These are phyloP conservation scores for Brassica cretica DNA, from an alignment of 345 rosid genomes.

Conservation along the genomic window DNA sequence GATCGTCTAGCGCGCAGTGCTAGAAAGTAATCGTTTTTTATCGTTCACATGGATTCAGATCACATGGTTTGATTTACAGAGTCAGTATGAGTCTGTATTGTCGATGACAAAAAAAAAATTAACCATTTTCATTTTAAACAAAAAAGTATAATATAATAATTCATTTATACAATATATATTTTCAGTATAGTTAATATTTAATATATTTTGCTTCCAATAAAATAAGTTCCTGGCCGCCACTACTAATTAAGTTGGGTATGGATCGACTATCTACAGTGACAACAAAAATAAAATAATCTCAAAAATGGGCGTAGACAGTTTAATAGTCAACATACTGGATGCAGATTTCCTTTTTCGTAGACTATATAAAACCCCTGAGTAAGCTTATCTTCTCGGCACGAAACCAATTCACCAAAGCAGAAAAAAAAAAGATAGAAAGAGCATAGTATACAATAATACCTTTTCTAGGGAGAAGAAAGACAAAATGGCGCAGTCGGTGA, in stretches of 20 bases:
- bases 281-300: neutral
- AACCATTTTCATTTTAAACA: too few species aligned
- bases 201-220: neutral
- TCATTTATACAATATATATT: too few species aligned
- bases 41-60: too few species aligned
- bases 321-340: slow-evolving; percentile 25
- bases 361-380: neutral
- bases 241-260: neutral
- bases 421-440: slow-evolving; percentile 16
- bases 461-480: neutral
- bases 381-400: neutral
- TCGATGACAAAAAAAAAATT: too few species aligned
- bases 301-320: neutral
- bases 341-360: neutral
- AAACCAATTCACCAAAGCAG: neutral
- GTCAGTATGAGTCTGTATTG: too few species aligned
- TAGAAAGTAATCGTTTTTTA: too few species aligned
- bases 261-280: neutral
- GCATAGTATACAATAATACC: neutral
- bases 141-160: too few species aligned
- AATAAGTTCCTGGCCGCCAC: neutral
- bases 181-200: neutral
- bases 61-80: too few species aligned
- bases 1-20: too few species aligned
- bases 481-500: slow-evolving; percentile 36